Conservation (phyloP, 1,284 basidiomycete species). For the Quambalaria eucalypti region DNA sequence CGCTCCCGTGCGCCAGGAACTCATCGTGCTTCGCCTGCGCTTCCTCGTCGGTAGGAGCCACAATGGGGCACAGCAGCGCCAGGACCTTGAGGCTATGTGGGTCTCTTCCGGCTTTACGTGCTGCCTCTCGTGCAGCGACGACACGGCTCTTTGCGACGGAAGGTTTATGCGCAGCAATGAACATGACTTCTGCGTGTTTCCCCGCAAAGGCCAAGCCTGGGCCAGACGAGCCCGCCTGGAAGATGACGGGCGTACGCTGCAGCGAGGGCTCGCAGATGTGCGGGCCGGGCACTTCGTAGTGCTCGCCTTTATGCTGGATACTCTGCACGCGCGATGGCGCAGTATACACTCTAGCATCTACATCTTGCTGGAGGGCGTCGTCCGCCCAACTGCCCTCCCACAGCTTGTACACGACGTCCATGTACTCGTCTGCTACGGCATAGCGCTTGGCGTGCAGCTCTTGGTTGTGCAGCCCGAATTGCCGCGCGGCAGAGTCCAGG, state of each 20-base stretch:
- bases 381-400: slow-evolving; percentile 48
- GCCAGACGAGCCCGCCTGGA: slow-evolving; percentile 44
- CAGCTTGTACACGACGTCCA: slow-evolving; percentile 47
- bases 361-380: slow-evolving; percentile 39
- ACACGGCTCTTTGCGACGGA: slow-evolving; percentile 37
- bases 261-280: slow-evolving; percentile 45
- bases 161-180: slow-evolving; percentile 41
- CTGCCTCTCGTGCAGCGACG: slow-evolving; percentile 23
- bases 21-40: slow-evolving; percentile 40
- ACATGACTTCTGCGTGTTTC: slow-evolving; percentile 47
- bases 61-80: slow-evolving; percentile 36
- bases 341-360: slow-evolving; percentile 26
- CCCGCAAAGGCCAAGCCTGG: slow-evolving; percentile 44
- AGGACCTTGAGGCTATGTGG: slow-evolving; percentile 40
- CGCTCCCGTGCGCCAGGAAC: slow-evolving; percentile 23
- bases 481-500: slow-evolving; percentile 42
- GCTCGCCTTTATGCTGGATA: slow-evolving; percentile 45
- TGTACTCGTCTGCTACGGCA: slow-evolving; percentile 30
- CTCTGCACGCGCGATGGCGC: slow-evolving; percentile 35
- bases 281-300: slow-evolving; percentile 44
- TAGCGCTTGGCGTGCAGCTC: slow-evolving; percentile 35
- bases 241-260: slow-evolving; percentile 45
- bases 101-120: slow-evolving; percentile 32
- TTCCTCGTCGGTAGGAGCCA: slow-evolving; percentile 37
- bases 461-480: slow-evolving; percentile 37